Evolutionary conservation across 768 basidiomycete species (phyloP), one percentile per base, ranked within the genome.

Genomic region (Kwoniella dendrophila): DNA sequence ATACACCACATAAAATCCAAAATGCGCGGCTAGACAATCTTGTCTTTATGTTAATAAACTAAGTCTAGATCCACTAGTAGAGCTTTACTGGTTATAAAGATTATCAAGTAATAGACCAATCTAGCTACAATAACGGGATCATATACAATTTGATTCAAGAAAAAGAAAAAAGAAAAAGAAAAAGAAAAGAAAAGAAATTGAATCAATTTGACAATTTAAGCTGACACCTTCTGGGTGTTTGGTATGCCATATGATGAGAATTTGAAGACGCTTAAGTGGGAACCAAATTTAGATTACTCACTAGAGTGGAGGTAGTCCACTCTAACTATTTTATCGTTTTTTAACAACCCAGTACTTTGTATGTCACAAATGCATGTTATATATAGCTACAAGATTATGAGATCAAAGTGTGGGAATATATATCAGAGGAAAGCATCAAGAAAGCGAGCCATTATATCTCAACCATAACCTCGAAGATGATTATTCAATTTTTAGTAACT

Each of bases 61-160:
- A 20, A 33, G n/a, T 75, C 73, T 72, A 59, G 73, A 62, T 70
- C 66, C 62, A 59, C 68, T 45, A 56, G 71, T 71, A 75, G 73
- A 66, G 63, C 72, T 54, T 44, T 43, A 38, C 45, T 41, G 58
- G 64, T 64, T 38, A 45, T 20, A 26, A 36, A 20, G n/a, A 54
- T 33, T 22, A 36, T 24, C 30, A 45, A 24, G 32, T n/a, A n/a
- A n/a, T n/a, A 30, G 49, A 50, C 54, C 45, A 27, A 44, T 34
- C 20, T 26, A 49, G 62, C 62, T 56, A 74, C 72, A 74, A 74
- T 74, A 73, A 69, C 59, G 60, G 63, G 69, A 64, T 45, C 63
- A 52, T 40, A 51, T 67, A 73, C 69, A 71, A 68, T 64, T 69
- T 74, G 56, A 57, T 61, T 55, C 54, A 61, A 52, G 62, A 34